Base-by-base conservation (phyloP, 2,329 filamentous ascomycete genomes). In the Coleophoma eucalyptorum region DNA sequence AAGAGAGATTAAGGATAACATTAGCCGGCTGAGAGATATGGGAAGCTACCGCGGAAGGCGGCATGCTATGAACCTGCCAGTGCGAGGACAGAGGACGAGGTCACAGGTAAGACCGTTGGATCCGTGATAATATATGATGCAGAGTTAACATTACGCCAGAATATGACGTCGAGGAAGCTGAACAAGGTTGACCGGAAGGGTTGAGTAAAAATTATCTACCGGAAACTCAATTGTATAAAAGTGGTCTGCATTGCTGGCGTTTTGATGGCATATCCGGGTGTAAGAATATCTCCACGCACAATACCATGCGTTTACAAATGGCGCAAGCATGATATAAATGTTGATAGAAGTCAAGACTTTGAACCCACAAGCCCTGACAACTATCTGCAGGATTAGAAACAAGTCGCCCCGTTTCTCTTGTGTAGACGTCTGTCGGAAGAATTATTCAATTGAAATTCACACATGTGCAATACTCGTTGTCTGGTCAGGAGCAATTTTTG, bases 21-120 rank as follows among this genome's bases (percentile, higher is more conserved):
- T 99, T 60, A 78, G 78, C 66, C 78, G 93, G 53, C 65, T 99
- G 69, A 89, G 88, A 67, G 92, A 97, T 63, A 97, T 96, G 75
- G 92, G 92, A 46, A 85, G 87, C 4, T 96, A 96, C 67, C 78
- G 94, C 48, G 94, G 94, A 58, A 85, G 89, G 68, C 78, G 94
- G 59, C 94, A 99, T 75, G 93, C 93, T 51, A 92, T 97, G 87
- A 83, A 86, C 54, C 72, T 97, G 73, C 94, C 94, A 4, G 93
- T 94, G 49, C 81, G 94, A 60, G 94, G 94, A 60, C 94, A 99
- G 73, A 83, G 80, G 62, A 97, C 94, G 53, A 86, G 89, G 67
- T 89, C 76, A 66, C 93, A 87, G 76, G 81, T 84, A 62, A 53
- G 20, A 16, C 58, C 34, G 21, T 13, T 31, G 32, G 13, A 32